A percentile compares a stretch with the other conserved stretches of the same genome.
These are phyloP conservation scores for Colletotrichum zoysiae DNA, from an alignment of 2,329 filamentous ascomycete species.

Conservation along the genomic window DNA sequence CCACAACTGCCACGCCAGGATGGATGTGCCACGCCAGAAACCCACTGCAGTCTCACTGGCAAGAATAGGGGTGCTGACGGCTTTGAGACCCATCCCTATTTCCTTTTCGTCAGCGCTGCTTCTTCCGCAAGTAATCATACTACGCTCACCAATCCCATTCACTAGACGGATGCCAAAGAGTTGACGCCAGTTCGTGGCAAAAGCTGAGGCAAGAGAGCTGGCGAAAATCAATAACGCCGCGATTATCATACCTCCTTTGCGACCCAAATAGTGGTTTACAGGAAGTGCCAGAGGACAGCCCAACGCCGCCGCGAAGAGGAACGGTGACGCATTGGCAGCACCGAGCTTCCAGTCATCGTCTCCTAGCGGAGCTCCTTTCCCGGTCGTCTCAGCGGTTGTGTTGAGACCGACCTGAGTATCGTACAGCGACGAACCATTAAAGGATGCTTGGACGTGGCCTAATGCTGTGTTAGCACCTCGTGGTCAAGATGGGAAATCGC, in stretches of 20 bases:
- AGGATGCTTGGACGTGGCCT: conserved; percentile 58
- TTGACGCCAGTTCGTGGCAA: conserved; percentile 50
- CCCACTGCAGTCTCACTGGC: conserved; percentile 61
- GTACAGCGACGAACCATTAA: conserved; percentile 57
- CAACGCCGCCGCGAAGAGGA: conserved; percentile 53
- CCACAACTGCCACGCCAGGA: conserved; percentile 62
- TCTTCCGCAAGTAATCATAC: neutral
- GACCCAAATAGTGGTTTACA: conserved; percentile 56
- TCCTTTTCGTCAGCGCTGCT: neutral
- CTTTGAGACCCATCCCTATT: conserved; percentile 62
- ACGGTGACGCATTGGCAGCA: conserved; percentile 55
- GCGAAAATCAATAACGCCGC: conserved; percentile 55
- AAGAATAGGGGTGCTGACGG: conserved; percentile 61
- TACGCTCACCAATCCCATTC: conserved; percentile 54
- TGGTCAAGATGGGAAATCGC: neutral
- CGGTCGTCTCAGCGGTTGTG: neutral
- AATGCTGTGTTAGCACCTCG: neutral
- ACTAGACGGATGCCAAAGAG: conserved; percentile 53
- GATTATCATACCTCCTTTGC: conserved; percentile 55
- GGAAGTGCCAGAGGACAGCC: conserved; percentile 57
- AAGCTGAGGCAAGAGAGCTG: conserved; percentile 55
- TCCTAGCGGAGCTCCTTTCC: conserved; percentile 10
- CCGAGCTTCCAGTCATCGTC: conserved; percentile 55
- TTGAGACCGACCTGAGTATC: conserved; percentile 12
- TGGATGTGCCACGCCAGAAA: conserved; percentile 61